Percentiles rank a stretch among this genome's conserved stretches.
These are phyloP conservation scores for Puccinellia tenuiflora DNA, from an alignment of 176 grass and related monocot genomes.

Conservation along the genomic window DNA sequence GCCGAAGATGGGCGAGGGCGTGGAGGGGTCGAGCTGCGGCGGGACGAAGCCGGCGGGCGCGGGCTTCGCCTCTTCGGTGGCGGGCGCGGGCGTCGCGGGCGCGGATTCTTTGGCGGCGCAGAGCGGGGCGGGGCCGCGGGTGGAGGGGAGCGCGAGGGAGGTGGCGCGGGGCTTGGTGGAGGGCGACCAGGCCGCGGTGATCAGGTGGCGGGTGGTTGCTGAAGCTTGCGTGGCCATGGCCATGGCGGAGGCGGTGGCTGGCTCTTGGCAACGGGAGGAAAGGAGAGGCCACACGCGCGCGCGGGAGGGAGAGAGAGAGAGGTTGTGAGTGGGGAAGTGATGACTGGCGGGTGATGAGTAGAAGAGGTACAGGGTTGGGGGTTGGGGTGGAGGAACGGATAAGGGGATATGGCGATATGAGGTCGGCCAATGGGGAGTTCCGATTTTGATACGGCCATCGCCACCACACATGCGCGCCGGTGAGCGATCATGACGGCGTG, in stretches of 20 bases:
- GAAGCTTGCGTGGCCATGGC: slow-evolving; percentile 86
- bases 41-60: slow-evolving; percentile 81
- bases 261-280: not conserved
- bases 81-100: not conserved
- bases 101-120: slow-evolving; percentile 15
- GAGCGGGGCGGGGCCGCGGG: slow-evolving; percentile 18
- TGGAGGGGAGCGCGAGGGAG: slow-evolving; percentile 4
- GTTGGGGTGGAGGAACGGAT: slow-evolving; percentile 14
- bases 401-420: slow-evolving; percentile 73
- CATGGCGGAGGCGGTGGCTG: slow-evolving; percentile 18
- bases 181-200: slow-evolving; percentile 29
- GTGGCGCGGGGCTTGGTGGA: not conserved
- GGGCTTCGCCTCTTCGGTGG: not conserved
- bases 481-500: not conserved
- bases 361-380: not conserved
- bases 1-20: slow-evolving; percentile 86
- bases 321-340: not conserved
- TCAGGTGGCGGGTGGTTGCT: slow-evolving; percentile 35
- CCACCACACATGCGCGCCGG: not conserved
- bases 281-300: not conserved
- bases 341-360: not conserved
- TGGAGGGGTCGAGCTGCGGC: slow-evolving; percentile 94
- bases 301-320: not conserved
- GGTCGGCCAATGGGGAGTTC: slow-evolving; percentile 58
- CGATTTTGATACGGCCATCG: slow-evolving; percentile 60